These are phyloP conservation scores for Citrus trifoliata DNA, from an alignment of 345 rosid species.

Conservation along the genomic window DNA sequence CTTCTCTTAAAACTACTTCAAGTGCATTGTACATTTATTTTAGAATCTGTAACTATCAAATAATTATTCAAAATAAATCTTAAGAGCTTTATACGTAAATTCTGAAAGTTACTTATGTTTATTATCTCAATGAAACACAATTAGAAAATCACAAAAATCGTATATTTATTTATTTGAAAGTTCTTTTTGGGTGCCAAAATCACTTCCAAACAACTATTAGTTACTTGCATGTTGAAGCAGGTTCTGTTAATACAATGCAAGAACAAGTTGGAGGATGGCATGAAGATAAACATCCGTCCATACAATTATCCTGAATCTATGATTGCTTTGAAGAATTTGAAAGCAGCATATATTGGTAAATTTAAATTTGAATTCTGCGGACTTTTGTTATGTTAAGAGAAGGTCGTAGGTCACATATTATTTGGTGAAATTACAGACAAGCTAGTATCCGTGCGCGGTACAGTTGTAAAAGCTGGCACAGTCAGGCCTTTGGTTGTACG, in stretches of 20 bases:
- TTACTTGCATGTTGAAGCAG: constrained; percentile 27
- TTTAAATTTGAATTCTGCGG: not conserved
- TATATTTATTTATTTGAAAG: not conserved
- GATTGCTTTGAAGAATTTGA: constrained; percentile 78
- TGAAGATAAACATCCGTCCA: constrained; percentile 70
- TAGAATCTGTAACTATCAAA: too few species aligned
- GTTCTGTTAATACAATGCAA: constrained; percentile 38
- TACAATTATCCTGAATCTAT: constrained; percentile 77
- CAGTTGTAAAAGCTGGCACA: constrained; percentile 83
- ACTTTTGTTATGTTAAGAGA: constrained; percentile 1
- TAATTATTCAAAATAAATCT: too few species aligned
- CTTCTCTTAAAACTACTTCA: too few species aligned
- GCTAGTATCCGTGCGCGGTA: constrained; percentile 88
- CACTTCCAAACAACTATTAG: not conserved
- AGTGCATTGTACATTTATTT: not conserved
- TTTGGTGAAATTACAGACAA: constrained; percentile 55
- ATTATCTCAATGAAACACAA: not conserved
- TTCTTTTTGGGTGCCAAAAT: not conserved
- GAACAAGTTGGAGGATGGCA: constrained; percentile 38
- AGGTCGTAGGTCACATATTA: not conserved
- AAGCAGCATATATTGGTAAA: constrained; percentile 94
- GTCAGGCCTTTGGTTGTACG: constrained; percentile 80
- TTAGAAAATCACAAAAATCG: not conserved
- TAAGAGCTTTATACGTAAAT: not conserved
- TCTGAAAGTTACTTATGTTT: not conserved